These are phyloP conservation scores for Lasiodiplodia citricola DNA, from an alignment of 2,329 filamentous ascomycete species.

Conservation along the genomic window DNA sequence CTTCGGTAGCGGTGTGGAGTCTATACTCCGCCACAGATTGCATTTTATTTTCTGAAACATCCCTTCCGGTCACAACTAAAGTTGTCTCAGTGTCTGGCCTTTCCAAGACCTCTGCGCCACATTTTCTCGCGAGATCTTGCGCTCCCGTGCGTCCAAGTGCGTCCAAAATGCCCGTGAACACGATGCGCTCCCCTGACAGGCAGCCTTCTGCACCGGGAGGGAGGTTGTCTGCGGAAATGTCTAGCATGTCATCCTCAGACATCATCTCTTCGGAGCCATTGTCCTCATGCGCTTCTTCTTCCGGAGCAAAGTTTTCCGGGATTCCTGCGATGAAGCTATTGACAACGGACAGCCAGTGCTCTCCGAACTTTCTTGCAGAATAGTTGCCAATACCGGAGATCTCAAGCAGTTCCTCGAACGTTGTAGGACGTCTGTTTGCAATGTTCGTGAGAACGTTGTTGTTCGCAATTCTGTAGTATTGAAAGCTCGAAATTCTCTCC, in stretches of 20 bases:
- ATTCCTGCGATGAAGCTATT: background rate
- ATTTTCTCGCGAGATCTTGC: background rate
- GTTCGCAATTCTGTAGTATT: constrained; percentile 29
- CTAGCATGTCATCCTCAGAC: background rate
- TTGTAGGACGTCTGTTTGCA: constrained; percentile 33
- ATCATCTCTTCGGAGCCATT: background rate
- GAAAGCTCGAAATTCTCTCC: constrained; percentile 26
- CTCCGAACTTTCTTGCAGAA: constrained; percentile 34
- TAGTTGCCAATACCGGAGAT: constrained; percentile 37
- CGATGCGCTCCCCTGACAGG: background rate
- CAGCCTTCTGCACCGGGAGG: background rate
- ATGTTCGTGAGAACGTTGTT: constrained; percentile 36
- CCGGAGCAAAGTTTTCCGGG: background rate
- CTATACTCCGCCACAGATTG: background rate
- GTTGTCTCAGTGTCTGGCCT: constrained; percentile 1
- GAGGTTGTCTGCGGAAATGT: constrained; percentile 1
- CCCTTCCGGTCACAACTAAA: background rate
- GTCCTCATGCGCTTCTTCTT: background rate
- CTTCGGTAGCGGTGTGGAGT: background rate
- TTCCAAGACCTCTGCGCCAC: constrained; percentile 2
- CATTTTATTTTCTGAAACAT: constrained; percentile 15
- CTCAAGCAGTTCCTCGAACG: constrained; percentile 31
- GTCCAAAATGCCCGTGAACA: constrained; percentile 19
- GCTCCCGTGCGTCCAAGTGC: background rate
- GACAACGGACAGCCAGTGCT: constrained; percentile 36